Evolutionary conservation across 179 eudicot genomes (phyloP), one percentile per base, ranked within the genome.

Genomic region (Actinidia arguta): DNA sequence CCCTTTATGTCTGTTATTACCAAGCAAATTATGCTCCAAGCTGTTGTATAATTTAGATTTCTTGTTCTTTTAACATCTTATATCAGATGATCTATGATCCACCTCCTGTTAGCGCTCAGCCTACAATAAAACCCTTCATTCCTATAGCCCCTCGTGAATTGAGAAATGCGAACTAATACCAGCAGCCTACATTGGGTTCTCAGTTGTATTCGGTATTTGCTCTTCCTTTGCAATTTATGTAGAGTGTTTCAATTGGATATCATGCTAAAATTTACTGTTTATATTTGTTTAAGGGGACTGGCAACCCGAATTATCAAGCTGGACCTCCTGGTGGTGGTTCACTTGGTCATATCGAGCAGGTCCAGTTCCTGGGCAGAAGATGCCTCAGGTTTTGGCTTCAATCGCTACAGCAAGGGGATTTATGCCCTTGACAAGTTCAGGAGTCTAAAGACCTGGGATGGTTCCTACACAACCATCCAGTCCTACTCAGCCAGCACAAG

Each of bases 101-200:
- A 54, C 90, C 89, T 50, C 90, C 93, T 27, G 88, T 72, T 81
- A 82, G 80, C 82, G 80, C 88, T 78, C 98, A 93, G 85, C 93
- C 95, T 80, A 83, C 94, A 17, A 90, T 85, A 84, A 95, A 86
- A 86, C 88, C 92, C 55, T 96, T 96, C 89, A 83, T 88, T 76
- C 99, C 99, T 74, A 62, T 94, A 61, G 85, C 89, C 67, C 91
- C 94, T 58, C 94, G 93, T 39, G 81, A 81, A 71, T 81, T 96
- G 86, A 92, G 84, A 87, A 96, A 95, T 83, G 92, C 86, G 75
- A 97, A 95, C 84, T 94, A 93, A 75, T 96, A 92, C 87, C 99
- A 96, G 83, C 98, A 92, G 83, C 88, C 95, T 44, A 89, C 97
- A 67, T 82, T 96, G 91, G 98, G 93, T 75, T 92, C 98, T 85